Base-by-base conservation (phyloP, 2,329 filamentous ascomycete genomes). In the Aspergillus alliaceus region DNA sequence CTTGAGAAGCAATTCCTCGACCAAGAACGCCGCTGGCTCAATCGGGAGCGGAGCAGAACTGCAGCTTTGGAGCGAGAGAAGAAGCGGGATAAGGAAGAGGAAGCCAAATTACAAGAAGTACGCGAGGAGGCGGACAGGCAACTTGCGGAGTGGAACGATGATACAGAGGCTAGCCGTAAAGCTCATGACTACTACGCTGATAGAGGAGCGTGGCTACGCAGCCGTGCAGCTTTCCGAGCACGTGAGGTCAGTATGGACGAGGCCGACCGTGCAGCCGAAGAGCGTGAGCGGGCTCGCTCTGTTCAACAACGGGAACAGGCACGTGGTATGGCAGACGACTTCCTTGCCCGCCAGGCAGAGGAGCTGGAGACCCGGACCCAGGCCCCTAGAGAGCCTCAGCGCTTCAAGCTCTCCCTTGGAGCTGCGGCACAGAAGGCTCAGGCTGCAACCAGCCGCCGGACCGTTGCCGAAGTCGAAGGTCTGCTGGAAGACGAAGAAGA, bases 401-500 rank as follows among this genome's bases (percentile, higher is more conserved):
- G 88, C 24, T 96, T 98, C 84, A 98, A 96, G 74, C 84, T 98
- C 56, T 96, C 92, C 1, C 87, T 98, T 25, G 93, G 93, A 53
- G 91, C 91, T 1, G 91, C 93, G 0, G 90, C 91, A 0, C 91
- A 96, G 72, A 91, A 86, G 69, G 83, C 82, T 15, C 82, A 84
- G 53, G 81, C 82, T 6, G 77, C 78, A 18, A 80, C 80, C 50
- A 81, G 84, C 57, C 85, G 90, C 58, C 89, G 92, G 59, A 96
- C 91, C 0, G 88, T 96, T 60, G 92, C 92, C 56, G 95, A 99
- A 71, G 91, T 99, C 54, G 95, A 98, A 79, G 91, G 91, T 31
- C 81, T 99, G 0, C 81, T 99, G 63, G 95, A 98, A 77, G 93
- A 98, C 74, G 95, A 98, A 74, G 95, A 98, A 70, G 90, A 95